Base-by-base conservation (phyloP, 2,329 filamentous ascomycete species). In the Neobulgaria alba region DNA sequence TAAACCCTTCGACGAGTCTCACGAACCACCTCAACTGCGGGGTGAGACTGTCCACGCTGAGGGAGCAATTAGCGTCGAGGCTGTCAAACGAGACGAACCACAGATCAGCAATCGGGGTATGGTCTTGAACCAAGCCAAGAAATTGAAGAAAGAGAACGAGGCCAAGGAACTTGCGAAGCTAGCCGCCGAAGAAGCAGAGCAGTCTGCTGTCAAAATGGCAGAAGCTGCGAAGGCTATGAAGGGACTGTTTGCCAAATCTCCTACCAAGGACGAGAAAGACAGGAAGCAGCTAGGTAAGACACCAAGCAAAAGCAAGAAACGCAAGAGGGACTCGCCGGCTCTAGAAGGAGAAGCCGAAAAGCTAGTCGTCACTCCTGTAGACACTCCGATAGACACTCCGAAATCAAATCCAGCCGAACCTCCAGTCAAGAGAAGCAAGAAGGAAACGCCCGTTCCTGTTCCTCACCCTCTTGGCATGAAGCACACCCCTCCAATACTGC, bases 101-200 rank as follows among this genome's bases (percentile, higher is more conserved):
- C 74, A 75, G 39, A 68, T 79, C 10, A 78, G 77, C 56, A 83
- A 86, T 59, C 72, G 82, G 38, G 82, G 83, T 7, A 84, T 87
- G 77, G 82, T 84, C 55, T 67, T 87, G 17, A 87, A 87, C 56
- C 82, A 85, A 52, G 79, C 83, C 0, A 88, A 87, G 64, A 87
- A 84, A 58, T 61, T 82, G n/a, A 85, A 85, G 60, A 73, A 72
- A 5, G 79, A 84, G 2, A 87, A 85, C 62, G 85, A 83, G 57
- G 63, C 82, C 9, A 85, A 85, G 59, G 73, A 75, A 4, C 62
- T 79, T 49, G 75, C 73, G 10, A 75, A 75, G 49, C 66, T 72
- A 50, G 77, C 77, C 2, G 76, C 73, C 1, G 74, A 79, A 47
- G 77, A 80, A 54, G 77, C 76, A 12, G 72, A 75, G 54, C 70